Conservation (phyloP, 2,329 filamentous ascomycete species). For the Bimuria novae-zelandiae region DNA sequence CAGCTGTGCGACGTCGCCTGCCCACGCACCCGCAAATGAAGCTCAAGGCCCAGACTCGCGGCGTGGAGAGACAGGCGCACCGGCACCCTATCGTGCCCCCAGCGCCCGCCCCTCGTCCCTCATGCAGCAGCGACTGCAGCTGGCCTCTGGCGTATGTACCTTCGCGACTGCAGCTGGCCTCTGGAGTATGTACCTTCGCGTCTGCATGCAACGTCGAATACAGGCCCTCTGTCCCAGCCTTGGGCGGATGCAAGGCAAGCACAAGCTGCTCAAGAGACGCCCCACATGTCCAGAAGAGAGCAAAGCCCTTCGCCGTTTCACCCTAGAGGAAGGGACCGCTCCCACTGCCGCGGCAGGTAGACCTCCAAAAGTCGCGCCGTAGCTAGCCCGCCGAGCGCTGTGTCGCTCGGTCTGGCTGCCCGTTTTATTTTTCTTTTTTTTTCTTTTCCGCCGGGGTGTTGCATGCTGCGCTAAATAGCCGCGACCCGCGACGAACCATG, state of each 20-base stretch:
- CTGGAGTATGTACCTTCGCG: no score
- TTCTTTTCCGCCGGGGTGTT: no score
- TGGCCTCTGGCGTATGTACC: no score
- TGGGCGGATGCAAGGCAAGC: no score
- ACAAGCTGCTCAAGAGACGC: no score
- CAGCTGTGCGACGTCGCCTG: constrained; percentile 1
- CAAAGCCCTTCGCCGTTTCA: not conserved
- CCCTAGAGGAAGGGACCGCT: not conserved
- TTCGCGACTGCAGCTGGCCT: not conserved
- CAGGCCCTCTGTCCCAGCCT: not conserved
- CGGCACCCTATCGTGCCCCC: no score
- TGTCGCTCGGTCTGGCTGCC: no score
- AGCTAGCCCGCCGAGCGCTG: not conserved
- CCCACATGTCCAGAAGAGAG: no score
- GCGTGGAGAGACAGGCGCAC: no score
- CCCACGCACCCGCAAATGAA: not conserved
- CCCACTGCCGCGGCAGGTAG: constrained; percentile 1
- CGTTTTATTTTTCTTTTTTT: no score
- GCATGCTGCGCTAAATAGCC: constrained; percentile 2
- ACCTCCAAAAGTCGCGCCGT: not conserved
- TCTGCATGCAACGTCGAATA: not conserved
- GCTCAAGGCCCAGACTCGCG: constrained; percentile 1
- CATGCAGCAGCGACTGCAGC: no score
- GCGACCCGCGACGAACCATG: not conserved
- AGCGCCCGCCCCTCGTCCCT: no score